phyloP scores from a whole-genome alignment of 2,329 filamentous ascomycete genomes.

The Pseudogymnoascus sp. region DNA sequence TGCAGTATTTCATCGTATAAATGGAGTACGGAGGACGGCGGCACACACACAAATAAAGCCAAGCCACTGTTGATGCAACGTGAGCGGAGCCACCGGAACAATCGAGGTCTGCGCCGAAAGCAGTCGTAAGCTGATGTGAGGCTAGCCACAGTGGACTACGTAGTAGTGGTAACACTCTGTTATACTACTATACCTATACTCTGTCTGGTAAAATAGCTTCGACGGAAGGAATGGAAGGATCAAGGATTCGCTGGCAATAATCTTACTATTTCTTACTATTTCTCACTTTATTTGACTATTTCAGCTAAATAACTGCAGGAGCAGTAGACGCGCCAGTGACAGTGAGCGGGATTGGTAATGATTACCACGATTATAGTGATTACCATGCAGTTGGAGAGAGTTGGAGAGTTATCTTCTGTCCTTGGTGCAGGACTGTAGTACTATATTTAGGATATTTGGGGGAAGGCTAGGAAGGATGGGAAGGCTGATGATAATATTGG shows the following conservation, averaged over 20 bases:
- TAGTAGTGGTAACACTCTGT: background rate
- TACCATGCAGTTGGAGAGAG: background rate
- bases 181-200: background rate
- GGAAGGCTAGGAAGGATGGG: background rate
- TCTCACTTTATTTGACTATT: background rate
- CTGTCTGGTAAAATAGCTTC: background rate
- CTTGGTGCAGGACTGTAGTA: background rate
- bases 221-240: background rate
- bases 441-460: background rate
- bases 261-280: background rate
- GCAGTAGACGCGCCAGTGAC: background rate
- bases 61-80: background rate
- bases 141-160: background rate
- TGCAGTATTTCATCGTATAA: background rate
- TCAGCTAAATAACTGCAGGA: background rate
- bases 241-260: background rate
- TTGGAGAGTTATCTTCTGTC: background rate
- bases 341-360: background rate
- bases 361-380: background rate
- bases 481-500: background rate
- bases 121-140: conserved; percentile 9
- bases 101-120: background rate
- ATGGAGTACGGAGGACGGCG: background rate
- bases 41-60: background rate
- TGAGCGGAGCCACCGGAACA: background rate